Base-by-base conservation (phyloP, 371 early-diverging fungal genomes). In the Rhizopus arrhizus region DNA sequence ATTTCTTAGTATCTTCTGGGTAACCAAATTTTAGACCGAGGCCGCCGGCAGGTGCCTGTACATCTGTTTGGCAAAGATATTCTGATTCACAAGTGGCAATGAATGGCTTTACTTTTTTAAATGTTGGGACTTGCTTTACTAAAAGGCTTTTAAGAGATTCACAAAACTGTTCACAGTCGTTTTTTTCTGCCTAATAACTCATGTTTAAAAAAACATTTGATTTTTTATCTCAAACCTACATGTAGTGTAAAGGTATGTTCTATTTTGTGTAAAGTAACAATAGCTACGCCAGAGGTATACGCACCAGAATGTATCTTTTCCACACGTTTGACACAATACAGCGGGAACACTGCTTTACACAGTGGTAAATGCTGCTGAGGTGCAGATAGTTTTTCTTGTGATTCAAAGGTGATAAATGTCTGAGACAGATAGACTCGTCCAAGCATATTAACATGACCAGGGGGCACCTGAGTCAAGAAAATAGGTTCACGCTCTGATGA, bases 291-390 rank as follows among this genome's bases (percentile, higher is more conserved):
- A 1, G 77, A 68, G 2, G 66, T 69, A 54, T 76, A 76, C 1
- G 73, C 66, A 0, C 77, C 75, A 5, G 65, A 48, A 36, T 69
- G 86, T 54, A 92, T 74, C n/a, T 91, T 82, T 69, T 97, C 97
- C 3, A 98, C 95, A 10, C 94, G 84, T 47, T 93, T 91, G 49
- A 98, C 84, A 7, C 92, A 91, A 65, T 87, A 95, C 46, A 95
- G 84, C 3, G 97, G 98, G 11, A 97, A 66, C 0, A 89, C 87
- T 31, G 94, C 67, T 55, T 85, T 84, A 54, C 93, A 91, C 10
- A 80, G 61, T 1, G 77, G 68, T 11, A 61, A 69, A 47, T 73
- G 70, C 47, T 80, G 77, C 40, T 80, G 80, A 4, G 78, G 78
- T 28, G 65, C 64, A 10, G 72, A 69, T 15, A 78, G 64, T 40